Conservation (phyloP, 305 asterid species). For the Rubia balearica region DNA sequence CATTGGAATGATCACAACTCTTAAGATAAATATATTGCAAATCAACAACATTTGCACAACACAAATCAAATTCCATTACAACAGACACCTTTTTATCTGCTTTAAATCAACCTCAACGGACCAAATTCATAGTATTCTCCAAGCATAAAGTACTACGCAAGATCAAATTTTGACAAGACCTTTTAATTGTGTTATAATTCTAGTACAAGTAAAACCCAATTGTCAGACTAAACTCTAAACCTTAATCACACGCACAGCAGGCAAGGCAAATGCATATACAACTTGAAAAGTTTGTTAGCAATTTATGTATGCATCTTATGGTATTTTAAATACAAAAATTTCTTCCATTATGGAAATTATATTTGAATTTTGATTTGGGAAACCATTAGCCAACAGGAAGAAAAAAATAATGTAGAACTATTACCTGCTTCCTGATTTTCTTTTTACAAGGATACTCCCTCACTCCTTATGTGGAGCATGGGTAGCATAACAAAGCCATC, state of each 20-base stretch:
- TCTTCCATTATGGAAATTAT: not conserved
- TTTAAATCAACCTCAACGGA: not conserved
- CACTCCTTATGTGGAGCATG: no score
- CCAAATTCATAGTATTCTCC: not conserved
- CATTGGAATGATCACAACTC: slow-evolving; percentile 57
- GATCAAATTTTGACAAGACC: not conserved
- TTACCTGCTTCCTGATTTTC: not conserved
- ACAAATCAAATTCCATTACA: not conserved
- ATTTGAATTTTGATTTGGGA: not conserved
- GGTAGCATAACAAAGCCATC: no score
- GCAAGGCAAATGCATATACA: no score
- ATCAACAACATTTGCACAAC: slow-evolving; percentile 8
- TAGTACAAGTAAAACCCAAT: no score
- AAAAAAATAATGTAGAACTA: not conserved
- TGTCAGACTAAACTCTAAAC: no score
- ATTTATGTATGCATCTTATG: no score
- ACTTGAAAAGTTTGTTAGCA: no score
- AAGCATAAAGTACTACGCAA: not conserved
- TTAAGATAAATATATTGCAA: slow-evolving; percentile 75
- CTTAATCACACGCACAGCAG: no score
- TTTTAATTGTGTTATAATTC: no score
- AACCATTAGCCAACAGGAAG: not conserved
- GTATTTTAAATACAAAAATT: no score
- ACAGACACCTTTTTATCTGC: not conserved
- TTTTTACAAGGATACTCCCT: not conserved